These are phyloP conservation scores for Ehretia macrophylla DNA, from an alignment of 257 asterid genomes.

Conservation along the genomic window DNA sequence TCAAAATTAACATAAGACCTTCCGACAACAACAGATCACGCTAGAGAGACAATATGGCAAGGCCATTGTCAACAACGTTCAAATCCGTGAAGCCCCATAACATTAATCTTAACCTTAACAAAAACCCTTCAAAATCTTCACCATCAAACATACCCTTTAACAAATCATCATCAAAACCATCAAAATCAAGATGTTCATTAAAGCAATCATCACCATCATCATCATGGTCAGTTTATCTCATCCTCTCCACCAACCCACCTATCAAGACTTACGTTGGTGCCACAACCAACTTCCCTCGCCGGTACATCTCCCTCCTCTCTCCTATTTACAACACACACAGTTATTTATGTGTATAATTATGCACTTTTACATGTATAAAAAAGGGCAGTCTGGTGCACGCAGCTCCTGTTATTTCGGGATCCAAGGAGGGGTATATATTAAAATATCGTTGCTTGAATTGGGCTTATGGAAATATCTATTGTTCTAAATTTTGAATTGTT, in stretches of 20 bases:
- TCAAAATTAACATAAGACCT: not conserved
- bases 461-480: not conserved
- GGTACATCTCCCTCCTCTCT: constrained; percentile 31
- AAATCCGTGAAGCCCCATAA: constrained; percentile 50
- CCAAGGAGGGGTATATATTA: too few relatives aligned
- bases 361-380: too few relatives aligned
- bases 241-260: constrained; percentile 69
- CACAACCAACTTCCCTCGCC: constrained; percentile 70
- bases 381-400: too few relatives aligned
- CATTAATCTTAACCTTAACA: constrained; percentile 13
- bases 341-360: too few relatives aligned
- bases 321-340: not conserved
- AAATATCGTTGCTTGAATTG: not conserved
- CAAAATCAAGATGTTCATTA: constrained; percentile 22
- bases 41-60: constrained; percentile 20
- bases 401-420: too few relatives aligned
- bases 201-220: constrained; percentile 16
- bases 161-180: constrained; percentile 6
- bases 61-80: constrained; percentile 48
- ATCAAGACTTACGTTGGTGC: constrained; percentile 80
- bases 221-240: constrained; percentile 69
- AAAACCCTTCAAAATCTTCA: constrained; percentile 17
- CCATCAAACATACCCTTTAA: constrained; percentile 4
- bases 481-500: too few relatives aligned
- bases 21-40: not conserved